These are phyloP conservation scores for Cystobasidium sp. DNA, from an alignment of 1,284 basidiomycete genomes.

Conservation along the genomic window DNA sequence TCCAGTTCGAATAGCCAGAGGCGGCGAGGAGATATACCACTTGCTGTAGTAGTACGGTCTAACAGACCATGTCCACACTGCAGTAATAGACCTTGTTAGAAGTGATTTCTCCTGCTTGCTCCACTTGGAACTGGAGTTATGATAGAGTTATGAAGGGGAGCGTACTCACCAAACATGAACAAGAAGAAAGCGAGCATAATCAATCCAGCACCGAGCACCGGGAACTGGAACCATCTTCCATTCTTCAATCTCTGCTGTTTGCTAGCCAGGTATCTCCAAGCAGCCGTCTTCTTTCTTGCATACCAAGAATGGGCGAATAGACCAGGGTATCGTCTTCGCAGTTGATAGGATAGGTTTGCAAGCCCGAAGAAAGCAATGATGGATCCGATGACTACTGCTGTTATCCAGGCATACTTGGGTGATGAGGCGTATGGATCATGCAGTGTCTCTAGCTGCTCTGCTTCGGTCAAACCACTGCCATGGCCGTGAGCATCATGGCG, in stretches of 20 bases:
- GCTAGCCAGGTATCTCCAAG: constrained; percentile 50
- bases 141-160: not conserved
- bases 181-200: constrained; percentile 55
- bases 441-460: constrained; percentile 47
- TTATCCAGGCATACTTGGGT: constrained; percentile 47
- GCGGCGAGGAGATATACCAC: constrained; percentile 58
- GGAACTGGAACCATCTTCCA: constrained; percentile 52
- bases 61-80: constrained; percentile 55
- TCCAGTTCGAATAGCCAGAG: constrained; percentile 58
- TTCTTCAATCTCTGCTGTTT: constrained; percentile 47
- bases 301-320: not conserved
- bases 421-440: constrained; percentile 47
- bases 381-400: constrained; percentile 53
- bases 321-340: constrained; percentile 25
- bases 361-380: constrained; percentile 45
- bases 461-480: constrained; percentile 22
- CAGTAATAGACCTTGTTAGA: not conserved
- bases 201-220: constrained; percentile 55
- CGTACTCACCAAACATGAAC: constrained; percentile 56
- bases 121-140: not conserved
- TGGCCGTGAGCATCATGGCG: constrained; percentile 1
- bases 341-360: constrained; percentile 29
- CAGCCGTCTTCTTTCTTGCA: not conserved
- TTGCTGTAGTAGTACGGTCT: constrained; percentile 57
- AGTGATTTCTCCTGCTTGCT: not conserved